Evolutionary conservation across 371 early-diverging fungal species (phyloP), one percentile per base, ranked within the genome.

Genomic region (Blakeslea trispora): DNA sequence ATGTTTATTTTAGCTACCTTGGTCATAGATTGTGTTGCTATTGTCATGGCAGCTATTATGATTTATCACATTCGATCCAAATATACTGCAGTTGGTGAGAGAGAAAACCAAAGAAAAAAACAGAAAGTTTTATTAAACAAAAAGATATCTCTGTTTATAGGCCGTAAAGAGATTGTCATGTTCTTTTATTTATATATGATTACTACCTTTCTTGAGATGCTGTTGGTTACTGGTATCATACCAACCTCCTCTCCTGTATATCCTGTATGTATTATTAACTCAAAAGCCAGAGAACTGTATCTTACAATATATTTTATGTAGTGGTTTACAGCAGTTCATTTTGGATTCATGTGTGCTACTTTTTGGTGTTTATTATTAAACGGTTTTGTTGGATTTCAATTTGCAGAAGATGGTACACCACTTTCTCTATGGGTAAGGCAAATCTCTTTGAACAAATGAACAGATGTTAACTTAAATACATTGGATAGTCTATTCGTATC

Each of bases 1-100:
- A 24, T 42, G 22, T 52, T 13, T 37, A 1, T 46, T 22, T 31
- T 63, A 89, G 89, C 93, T 9, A 88, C 92, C 35, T 68, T 96
- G 21, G 89, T 96, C 31, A 89, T 94, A 55, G 89, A 96, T 71
- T 70, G 97, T 52, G 85, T 95, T 52, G 92, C 97, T 22, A 81
- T 98, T 58, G 70, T 95, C 61, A 98, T 98, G 98, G 91, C 97
- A 9, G 81, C 86, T 28, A 95, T 96, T 70, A 98, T 98, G 97
- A 94, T 98, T 68, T 91, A 89, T 67, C 96, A 97, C 70, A 91
- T 98, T 68, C 89, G 91, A 65, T 87, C 91, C 24, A 98, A 98
- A 81, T 96, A 95, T 76, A 98, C 97, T 10, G 98, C 98, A 23
- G 95, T 98, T 43, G 97, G 97, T 89, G 79, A 71, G 84, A 15